Percentiles rank a stretch among this genome's conserved stretches.
Evolutionary conservation across 495 filamentous ascomycete genomes (phyloP).

Genomic region (Jackrogersella minutella): DNA sequence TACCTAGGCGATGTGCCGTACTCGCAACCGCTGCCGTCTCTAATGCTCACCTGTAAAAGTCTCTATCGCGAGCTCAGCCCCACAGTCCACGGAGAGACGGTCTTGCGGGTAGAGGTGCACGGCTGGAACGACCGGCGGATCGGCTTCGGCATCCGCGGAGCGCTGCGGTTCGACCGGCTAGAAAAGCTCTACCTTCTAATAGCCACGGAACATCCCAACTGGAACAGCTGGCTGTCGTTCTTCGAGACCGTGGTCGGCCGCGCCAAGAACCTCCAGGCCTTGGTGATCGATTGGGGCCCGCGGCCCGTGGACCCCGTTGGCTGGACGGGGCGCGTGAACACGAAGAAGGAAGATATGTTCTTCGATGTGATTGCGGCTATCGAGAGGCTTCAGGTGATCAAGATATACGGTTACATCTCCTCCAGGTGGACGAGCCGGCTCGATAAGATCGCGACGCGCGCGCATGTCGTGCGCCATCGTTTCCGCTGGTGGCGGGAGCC

Average conservation of each 20-base stretch:
- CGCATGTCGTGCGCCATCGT: conserved; percentile 20
- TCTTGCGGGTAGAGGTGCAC: conserved; percentile 28
- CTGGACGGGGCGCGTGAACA: conserved; percentile 30
- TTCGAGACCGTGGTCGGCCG: conserved; percentile 24
- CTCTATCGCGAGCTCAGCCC: conserved; percentile 32
- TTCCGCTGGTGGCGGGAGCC: conserved; percentile 40
- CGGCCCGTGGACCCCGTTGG: conserved; percentile 16
- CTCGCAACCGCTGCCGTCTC: conserved; percentile 27
- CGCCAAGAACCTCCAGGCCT: conserved; percentile 11
- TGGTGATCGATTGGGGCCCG: conserved; percentile 42
- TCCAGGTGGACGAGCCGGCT: conserved; percentile 29
- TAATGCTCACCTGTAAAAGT: conserved; percentile 39
- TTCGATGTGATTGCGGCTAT: conserved; percentile 25
- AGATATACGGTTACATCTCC: conserved; percentile 31
- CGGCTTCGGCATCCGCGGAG: conserved; percentile 37
- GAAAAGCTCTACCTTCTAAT: conserved; percentile 37
- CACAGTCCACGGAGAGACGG: conserved; percentile 32
- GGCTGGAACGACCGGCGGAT: conserved; percentile 31
- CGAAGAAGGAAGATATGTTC: conserved; percentile 42
- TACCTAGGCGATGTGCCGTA: conserved; percentile 30
- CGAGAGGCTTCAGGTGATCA: conserved; percentile 24
- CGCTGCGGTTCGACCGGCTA: conserved; percentile 37
- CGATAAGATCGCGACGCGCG: neutral
- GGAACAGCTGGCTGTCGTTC: conserved; percentile 43
- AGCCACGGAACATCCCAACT: conserved; percentile 40